phyloP scores from a whole-genome alignment of 441 rosid genomes.

The Macaranga tanarius region DNA sequence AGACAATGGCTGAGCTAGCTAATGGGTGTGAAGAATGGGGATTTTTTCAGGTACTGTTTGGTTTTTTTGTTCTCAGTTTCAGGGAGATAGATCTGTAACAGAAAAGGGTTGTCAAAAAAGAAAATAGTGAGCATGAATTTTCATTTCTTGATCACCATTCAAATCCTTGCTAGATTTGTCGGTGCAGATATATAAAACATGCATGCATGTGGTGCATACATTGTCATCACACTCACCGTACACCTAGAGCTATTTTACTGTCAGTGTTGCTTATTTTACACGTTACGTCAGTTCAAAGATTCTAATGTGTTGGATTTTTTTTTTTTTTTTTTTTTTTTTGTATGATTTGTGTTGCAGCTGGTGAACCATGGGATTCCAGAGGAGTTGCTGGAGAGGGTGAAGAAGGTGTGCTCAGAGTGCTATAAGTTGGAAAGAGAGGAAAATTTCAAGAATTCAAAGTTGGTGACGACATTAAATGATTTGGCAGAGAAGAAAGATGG shows the following conservation, averaged over 20 bases:
- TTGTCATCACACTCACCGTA: no score
- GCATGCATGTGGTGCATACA: no score
- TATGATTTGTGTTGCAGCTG: constrained; percentile 39
- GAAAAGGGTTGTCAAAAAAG: not conserved
- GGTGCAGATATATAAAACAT: no score
- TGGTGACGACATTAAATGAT: constrained; percentile 49
- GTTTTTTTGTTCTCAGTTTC: not conserved
- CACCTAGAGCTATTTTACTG: not conserved
- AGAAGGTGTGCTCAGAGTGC: constrained; percentile 55
- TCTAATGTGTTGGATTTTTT: not conserved
- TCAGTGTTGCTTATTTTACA: no score
- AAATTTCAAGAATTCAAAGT: constrained; percentile 49
- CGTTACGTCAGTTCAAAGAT: not conserved
- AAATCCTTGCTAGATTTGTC: no score
- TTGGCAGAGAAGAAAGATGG: constrained; percentile 38
- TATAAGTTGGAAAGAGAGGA: constrained; percentile 72
- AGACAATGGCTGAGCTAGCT: constrained; percentile 62
- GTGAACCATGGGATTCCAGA: constrained; percentile 76
- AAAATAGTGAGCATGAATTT: not conserved
- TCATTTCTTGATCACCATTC: not conserved
- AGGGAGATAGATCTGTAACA: not conserved
- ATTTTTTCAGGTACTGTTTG: constrained; percentile 59
- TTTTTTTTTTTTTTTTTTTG: not conserved
- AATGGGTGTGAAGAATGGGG: constrained; percentile 86
- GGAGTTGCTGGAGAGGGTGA: constrained; percentile 70